Evolutionary conservation across 345 rosid species (phyloP), one percentile per base, ranked within the genome.

Genomic region (Dovyalis caffra): DNA sequence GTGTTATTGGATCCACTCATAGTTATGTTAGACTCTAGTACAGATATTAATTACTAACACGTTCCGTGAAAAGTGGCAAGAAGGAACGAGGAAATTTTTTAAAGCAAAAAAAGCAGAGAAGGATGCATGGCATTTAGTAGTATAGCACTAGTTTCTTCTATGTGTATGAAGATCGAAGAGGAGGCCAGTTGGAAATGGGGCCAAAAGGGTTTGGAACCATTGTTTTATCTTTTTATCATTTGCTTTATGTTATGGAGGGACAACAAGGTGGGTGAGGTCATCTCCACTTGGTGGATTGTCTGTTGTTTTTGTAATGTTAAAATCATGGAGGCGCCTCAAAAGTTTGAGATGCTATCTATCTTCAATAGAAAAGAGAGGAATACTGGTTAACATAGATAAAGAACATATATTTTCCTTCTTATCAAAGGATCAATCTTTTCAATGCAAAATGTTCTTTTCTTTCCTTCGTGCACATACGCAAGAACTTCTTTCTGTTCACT

Each of bases 391-490:
- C 68, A 53, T 56, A 4, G 18, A 15, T 68, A 34, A 38, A 47
- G 21, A 47, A 5, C 53, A 47, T 21, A 6, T 0, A 20, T 45
- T 58, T 28, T 9, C 72, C 60, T 75, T 66, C 51, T 61, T 29
- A 25, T n/a, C 29, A 76, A 64, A 53, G 58, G 53, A 64, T 28
- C 35, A 12, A 43, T 5, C 43, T 29, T 57, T 64, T 14, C 15
- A 23, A 16, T 21, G 72, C 70, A 35, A 75, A 49, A 34, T 71
- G 84, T 80, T 78, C 84, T 69, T 76, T 82, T 72, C 85, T 82
- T 81, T 71, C 68, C 84, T 78, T 78, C 56, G 34, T 25, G 58
- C 72, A 43, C 40, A 56, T 64, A 47, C 63, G 38, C 51, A 28
- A n/a, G 61, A 68, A 65, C 72, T 73, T 34, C 51, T 57, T 77